phyloP scores from a whole-genome alignment of 441 rosid species.

The Croton laevigatus region DNA sequence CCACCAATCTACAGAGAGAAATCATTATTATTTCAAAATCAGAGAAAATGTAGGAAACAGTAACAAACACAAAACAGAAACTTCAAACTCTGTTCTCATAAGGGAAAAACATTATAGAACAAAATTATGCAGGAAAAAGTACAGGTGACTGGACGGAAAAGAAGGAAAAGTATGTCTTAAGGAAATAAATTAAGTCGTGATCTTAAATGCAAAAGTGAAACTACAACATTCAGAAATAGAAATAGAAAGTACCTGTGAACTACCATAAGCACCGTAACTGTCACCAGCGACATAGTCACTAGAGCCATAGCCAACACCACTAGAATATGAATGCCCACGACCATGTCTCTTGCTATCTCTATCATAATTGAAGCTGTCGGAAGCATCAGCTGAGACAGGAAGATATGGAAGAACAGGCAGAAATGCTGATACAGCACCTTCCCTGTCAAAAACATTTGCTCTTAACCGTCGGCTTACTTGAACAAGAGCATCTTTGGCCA shows the following conservation, averaged over 20 bases:
- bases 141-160: background rate
- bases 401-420: conserved; percentile 85
- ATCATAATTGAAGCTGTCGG: conserved; percentile 53
- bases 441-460: conserved; percentile 87
- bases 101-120: background rate
- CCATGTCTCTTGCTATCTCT: conserved; percentile 75
- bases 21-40: conserved; percentile 10
- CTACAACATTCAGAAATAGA: background rate
- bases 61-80: background rate
- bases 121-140: background rate
- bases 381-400: conserved; percentile 63
- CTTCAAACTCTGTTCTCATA: background rate
- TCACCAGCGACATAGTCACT: conserved; percentile 57
- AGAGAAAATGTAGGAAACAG: background rate
- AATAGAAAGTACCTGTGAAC: conserved; percentile 49
- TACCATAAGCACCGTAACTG: conserved; percentile 69
- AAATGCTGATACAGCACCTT: conserved; percentile 69
- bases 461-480: conserved; percentile 76
- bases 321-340: conserved; percentile 66
- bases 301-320: conserved; percentile 67
- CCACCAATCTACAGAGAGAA: conserved; percentile 52
- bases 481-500: conserved; percentile 91
- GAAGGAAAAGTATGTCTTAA: background rate
- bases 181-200: background rate
- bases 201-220: background rate